Conservation (phyloP, 139 green algal genomes). For the Mesotaenium endlicherianum region DNA sequence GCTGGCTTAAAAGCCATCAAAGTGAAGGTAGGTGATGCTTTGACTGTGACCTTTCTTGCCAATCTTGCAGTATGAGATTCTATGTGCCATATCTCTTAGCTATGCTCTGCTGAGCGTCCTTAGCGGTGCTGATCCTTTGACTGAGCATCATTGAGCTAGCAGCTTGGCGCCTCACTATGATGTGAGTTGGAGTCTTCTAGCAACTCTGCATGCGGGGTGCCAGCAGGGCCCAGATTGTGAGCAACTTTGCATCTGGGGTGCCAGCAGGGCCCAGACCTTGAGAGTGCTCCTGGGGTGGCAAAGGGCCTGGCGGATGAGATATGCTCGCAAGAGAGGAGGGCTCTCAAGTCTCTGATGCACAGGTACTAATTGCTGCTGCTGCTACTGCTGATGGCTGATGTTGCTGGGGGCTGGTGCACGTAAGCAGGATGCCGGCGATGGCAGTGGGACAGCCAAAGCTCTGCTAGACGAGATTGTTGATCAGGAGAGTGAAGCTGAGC, state of each 20-base stretch:
- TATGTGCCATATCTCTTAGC: too few relatives aligned
- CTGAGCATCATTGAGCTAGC: too few relatives aligned
- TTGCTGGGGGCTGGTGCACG: neutral
- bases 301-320: neutral
- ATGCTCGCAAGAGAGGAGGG: neutral
- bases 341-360: slow-evolving; percentile 20
- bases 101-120: too few relatives aligned
- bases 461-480: slow-evolving; percentile 54
- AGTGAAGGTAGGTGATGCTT: too few relatives aligned
- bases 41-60: too few relatives aligned
- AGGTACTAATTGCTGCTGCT: neutral
- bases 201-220: too few relatives aligned
- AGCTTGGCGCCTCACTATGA: too few relatives aligned
- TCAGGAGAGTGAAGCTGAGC: slow-evolving; percentile 46
- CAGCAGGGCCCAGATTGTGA: too few relatives aligned
- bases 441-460: slow-evolving; percentile 12
- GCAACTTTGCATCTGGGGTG: too few relatives aligned
- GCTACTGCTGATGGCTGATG: neutral
- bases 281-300: neutral
- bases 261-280: neutral
- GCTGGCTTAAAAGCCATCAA: neutral
- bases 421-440: slow-evolving; percentile 36
- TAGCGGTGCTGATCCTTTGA: too few relatives aligned
- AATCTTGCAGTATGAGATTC: too few relatives aligned
- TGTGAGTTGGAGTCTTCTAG: too few relatives aligned